Evolutionary conservation across 2,329 filamentous ascomycete genomes (phyloP).

Genomic region (Pseudogymnoascus sp.): DNA sequence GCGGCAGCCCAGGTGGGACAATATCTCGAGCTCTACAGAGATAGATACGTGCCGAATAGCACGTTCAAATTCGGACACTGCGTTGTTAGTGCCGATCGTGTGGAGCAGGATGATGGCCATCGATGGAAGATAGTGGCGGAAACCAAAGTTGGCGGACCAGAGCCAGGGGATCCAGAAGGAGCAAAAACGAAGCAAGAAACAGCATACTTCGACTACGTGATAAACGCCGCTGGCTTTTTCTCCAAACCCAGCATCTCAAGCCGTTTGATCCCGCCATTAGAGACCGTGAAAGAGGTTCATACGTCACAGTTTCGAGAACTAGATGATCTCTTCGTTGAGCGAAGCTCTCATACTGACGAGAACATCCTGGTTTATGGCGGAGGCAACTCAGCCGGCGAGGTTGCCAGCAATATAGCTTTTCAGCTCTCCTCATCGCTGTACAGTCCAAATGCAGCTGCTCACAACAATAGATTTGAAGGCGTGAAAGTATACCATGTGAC

Average conservation of each 20-base stretch:
- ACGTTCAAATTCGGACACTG: background rate
- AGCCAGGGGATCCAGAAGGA: background rate
- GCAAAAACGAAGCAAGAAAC: background rate
- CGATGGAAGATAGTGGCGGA: background rate
- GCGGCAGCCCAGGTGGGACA: slow-evolving; percentile 9
- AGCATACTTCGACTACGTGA: background rate
- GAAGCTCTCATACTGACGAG: background rate
- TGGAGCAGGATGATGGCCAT: background rate
- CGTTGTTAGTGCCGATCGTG: background rate
- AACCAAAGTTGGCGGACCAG: background rate
- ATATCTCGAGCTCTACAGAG: slow-evolving; percentile 8
- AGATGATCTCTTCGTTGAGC: background rate
- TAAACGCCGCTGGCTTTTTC: background rate
- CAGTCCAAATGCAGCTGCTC: background rate
- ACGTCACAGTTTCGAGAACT: background rate
- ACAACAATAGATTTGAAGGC: background rate
- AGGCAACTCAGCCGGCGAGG: slow-evolving; percentile 11
- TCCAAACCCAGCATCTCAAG: background rate
- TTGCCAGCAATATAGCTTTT: slow-evolving; percentile 19
- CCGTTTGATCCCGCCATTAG: background rate
- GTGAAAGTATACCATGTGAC: background rate
- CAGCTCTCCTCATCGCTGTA: slow-evolving; percentile 32
- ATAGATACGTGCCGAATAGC: background rate
- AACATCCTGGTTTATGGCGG: slow-evolving; percentile 9
- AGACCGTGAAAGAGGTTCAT: background rate